These are phyloP conservation scores for Cladosporium sp. DNA, from an alignment of 2,329 filamentous ascomycete genomes.

Conservation along the genomic window DNA sequence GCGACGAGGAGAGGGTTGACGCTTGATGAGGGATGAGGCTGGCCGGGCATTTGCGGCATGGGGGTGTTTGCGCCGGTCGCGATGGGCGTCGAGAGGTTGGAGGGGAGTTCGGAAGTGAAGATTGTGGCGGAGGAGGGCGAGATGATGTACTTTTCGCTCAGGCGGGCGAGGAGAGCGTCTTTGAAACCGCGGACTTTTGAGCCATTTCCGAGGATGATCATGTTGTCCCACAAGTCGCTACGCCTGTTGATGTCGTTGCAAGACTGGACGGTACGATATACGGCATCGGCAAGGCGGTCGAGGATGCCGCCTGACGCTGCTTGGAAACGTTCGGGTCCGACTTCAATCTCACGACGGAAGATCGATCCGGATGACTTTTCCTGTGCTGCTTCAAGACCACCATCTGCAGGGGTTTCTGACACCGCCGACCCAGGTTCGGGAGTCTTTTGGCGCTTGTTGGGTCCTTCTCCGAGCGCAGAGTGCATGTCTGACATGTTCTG, in stretches of 20 bases:
- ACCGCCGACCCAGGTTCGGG: constrained; percentile 36
- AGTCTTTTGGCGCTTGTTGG: constrained; percentile 43
- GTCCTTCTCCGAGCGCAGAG: constrained; percentile 51
- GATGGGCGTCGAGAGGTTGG: constrained; percentile 84
- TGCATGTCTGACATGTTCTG: constrained; percentile 53
- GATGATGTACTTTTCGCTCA: constrained; percentile 81
- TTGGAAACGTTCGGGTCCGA: constrained; percentile 73
- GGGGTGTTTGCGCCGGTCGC: constrained; percentile 92
- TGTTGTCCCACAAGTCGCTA: constrained; percentile 83
- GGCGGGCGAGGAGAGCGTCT: constrained; percentile 78
- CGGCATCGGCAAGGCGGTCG: constrained; percentile 77
- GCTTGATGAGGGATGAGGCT: constrained; percentile 42
- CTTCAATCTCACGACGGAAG: constrained; percentile 65
- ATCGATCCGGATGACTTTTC: constrained; percentile 31
- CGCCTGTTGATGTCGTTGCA: constrained; percentile 84
- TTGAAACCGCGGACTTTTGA: constrained; percentile 73
- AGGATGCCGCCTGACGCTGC: constrained; percentile 67
- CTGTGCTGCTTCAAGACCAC: constrained; percentile 26
- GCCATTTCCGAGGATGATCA: constrained; percentile 91
- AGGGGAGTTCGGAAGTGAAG: constrained; percentile 94
- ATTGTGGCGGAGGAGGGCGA: constrained; percentile 92
- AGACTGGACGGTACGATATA: constrained; percentile 79
- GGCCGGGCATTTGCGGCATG: constrained; percentile 53
- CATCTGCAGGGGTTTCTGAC: constrained; percentile 39
- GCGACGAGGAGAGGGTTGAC: constrained; percentile 92